Conservation (phyloP, 352 stramenopile genomes). For the Saprolegnia parasitica region DNA sequence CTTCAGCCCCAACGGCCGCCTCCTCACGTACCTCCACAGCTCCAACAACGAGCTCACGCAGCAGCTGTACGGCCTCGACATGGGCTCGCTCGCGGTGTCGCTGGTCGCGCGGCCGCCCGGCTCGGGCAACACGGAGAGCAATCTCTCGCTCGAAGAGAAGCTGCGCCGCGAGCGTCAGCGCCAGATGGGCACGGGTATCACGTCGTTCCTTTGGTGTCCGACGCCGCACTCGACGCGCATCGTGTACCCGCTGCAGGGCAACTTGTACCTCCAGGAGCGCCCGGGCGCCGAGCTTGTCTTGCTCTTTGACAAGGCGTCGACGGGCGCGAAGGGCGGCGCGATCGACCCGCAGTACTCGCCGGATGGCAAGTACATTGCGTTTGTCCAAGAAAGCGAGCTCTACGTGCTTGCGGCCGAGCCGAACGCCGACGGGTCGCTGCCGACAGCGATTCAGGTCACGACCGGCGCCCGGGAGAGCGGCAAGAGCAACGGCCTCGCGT, state of each 20-base stretch:
- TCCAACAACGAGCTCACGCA: constrained; percentile 70
- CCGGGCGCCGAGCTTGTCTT: constrained; percentile 60
- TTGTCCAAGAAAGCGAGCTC: constrained; percentile 92
- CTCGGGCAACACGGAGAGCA: constrained; percentile 77
- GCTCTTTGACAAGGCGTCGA: constrained; percentile 84
- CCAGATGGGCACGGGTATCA: constrained; percentile 90
- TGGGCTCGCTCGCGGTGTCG: constrained; percentile 45
- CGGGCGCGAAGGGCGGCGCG: constrained; percentile 58
- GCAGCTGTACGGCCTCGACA: constrained; percentile 81
- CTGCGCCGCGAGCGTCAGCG: constrained; percentile 86
- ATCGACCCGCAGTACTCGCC: constrained; percentile 94
- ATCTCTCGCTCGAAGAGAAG: constrained; percentile 88
- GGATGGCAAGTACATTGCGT: constrained; percentile 90
- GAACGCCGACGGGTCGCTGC: constrained; percentile 31
- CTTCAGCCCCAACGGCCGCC: constrained; percentile 78
- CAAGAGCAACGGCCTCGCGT: constrained; percentile 92
- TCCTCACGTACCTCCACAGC: constrained; percentile 85
- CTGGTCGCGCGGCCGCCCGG: constrained; percentile 65
- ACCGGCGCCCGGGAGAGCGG: constrained; percentile 63
- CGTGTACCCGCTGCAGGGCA: constrained; percentile 88
- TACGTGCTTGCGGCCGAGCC: constrained; percentile 82
- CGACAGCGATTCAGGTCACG: constrained; percentile 64
- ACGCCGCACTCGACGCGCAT: constrained; percentile 56
- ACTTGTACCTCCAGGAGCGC: constrained; percentile 91
- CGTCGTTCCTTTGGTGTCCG: constrained; percentile 83